Base-by-base conservation (phyloP, 768 basidiomycete genomes). In the Macrolepiota dolichaula region DNA sequence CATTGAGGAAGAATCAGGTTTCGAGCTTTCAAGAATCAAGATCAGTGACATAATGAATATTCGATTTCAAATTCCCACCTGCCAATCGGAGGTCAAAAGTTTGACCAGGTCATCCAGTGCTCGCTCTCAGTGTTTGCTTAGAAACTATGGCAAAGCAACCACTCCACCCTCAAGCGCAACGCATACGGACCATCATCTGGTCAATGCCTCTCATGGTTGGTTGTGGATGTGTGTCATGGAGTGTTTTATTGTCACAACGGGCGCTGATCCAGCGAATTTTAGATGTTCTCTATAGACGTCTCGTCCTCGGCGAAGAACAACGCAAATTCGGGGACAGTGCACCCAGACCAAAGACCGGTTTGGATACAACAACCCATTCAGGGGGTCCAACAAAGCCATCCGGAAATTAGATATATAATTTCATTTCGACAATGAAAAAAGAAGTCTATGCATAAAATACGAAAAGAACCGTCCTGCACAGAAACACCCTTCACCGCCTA, bases 231-330 rank as follows among this genome's bases (percentile, higher is more conserved):
- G 59, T 62, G 85, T 77, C 11, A 6, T 44, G 32, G n/a, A 13
- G 24, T 19, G 59, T 17, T 49, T 56, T 47, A 51, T n/a, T n/a
- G 40, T 66, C 12, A 24, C 3, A 6, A 27, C 10, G 25, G 6
- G 6, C 12, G 25, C 47, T 27, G 22, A 24, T 12, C 19, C 9
- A 4, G 25, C 15, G 25, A 25, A 27, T 24, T 0, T 38, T 64
- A 90, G 89, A 82, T 50, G 82, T 90, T 51, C 71, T 89, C 62
- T 91, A 88, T 69, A 85, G 84, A 68, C 84, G 89, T 3, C 73
- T 87, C 2, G 78, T 83, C 22, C 74, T 84, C 22, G 72, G 69
- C 27, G 74, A 78, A 65, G 69, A 74, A 15, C 77, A 77, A 59
- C 72, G 75, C 40, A 70, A 69, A 58, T 58, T 77, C 36, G 37